Percentiles rank a stretch among this genome's conserved stretches.
Evolutionary conservation across 768 basidiomycete species (phyloP).

Genomic region (Candolleomyces eurysporus): DNA sequence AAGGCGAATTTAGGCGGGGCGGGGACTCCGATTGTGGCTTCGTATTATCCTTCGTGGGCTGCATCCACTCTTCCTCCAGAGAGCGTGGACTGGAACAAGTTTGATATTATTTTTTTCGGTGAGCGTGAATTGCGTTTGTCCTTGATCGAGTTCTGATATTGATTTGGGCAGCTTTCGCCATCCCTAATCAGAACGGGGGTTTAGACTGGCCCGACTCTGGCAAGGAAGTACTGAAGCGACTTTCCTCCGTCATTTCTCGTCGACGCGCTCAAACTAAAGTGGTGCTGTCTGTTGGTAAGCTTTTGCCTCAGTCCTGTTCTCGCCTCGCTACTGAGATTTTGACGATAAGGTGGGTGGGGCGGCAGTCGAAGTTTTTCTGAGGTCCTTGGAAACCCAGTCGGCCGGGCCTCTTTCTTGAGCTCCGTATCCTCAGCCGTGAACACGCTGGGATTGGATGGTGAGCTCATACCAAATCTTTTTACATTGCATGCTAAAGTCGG

Average conservation of each 20-base stretch:
- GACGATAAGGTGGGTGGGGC: slow-evolving; percentile 53
- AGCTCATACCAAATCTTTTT: slow-evolving; percentile 29
- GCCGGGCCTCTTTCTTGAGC: slow-evolving; percentile 50
- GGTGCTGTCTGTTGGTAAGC: slow-evolving; percentile 61
- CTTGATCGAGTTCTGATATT: slow-evolving; percentile 2
- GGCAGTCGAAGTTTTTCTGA: slow-evolving; percentile 63
- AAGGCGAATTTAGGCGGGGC: neutral
- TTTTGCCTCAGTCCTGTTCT: slow-evolving; percentile 19
- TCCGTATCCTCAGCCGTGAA: slow-evolving; percentile 52
- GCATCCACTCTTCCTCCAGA: slow-evolving; percentile 49
- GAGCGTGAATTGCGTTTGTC: neutral
- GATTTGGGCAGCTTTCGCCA: slow-evolving; percentile 54
- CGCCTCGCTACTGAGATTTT: neutral
- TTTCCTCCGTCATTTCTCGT: slow-evolving; percentile 54
- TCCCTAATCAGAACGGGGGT: slow-evolving; percentile 52
- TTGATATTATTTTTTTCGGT: slow-evolving; percentile 70
- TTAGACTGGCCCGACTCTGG: slow-evolving; percentile 53
- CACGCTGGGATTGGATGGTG: slow-evolving; percentile 59
- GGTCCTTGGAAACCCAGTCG: slow-evolving; percentile 42
- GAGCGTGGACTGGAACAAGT: slow-evolving; percentile 58
- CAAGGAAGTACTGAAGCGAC: slow-evolving; percentile 46
- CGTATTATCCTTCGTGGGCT: slow-evolving; percentile 55
- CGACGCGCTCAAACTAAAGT: slow-evolving; percentile 58
- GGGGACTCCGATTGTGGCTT: slow-evolving; percentile 33
- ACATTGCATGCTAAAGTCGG: slow-evolving; percentile 17